Percentiles rank a stretch among this genome's conserved stretches.
These are phyloP conservation scores for Aspergillus ochraceoroseus DNA, from an alignment of 2,329 filamentous ascomycete genomes.

Conservation along the genomic window DNA sequence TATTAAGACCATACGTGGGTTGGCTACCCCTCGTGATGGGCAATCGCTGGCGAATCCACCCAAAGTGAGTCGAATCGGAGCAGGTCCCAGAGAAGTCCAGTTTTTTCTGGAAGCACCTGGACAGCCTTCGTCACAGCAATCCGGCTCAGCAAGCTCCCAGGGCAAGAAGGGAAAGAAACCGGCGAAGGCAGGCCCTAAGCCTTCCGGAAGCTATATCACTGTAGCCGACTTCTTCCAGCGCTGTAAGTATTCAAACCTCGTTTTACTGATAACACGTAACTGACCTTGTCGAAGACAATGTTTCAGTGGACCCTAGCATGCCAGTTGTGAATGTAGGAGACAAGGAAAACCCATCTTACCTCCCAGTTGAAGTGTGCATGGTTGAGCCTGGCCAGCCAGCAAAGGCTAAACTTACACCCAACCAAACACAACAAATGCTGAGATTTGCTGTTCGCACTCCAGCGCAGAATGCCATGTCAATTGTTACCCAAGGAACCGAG, in stretches of 20 bases:
- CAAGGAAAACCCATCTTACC: constrained; percentile 53
- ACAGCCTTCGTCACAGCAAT: constrained; percentile 12
- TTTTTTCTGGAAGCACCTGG: constrained; percentile 48
- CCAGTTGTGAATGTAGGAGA: constrained; percentile 66
- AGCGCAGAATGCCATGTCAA: constrained; percentile 61
- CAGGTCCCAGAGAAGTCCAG: constrained; percentile 50
- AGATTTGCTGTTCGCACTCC: constrained; percentile 65
- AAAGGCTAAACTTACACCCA: constrained; percentile 53
- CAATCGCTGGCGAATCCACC: constrained; percentile 34
- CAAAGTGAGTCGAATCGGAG: constrained; percentile 36
- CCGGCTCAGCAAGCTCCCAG: constrained; percentile 13
- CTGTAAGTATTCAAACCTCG: constrained; percentile 29
- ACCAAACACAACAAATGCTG: constrained; percentile 66
- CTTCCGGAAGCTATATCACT: constrained; percentile 45
- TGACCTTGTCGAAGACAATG: too few relatives aligned
- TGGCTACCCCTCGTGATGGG: constrained; percentile 44
- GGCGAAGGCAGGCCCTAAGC: constrained; percentile 28
- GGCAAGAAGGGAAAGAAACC: constrained; percentile 31
- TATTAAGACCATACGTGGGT: constrained; percentile 45
- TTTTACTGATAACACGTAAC: neutral
- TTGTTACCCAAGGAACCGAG: constrained; percentile 52
- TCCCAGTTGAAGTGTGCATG: constrained; percentile 62
- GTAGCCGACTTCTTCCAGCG: constrained; percentile 51
- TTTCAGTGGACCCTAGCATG: constrained; percentile 38
- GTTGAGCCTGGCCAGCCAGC: constrained; percentile 62